Conservation (phyloP, 108 stramenopile genomes). For the Nannochloropsis granulata region DNA sequence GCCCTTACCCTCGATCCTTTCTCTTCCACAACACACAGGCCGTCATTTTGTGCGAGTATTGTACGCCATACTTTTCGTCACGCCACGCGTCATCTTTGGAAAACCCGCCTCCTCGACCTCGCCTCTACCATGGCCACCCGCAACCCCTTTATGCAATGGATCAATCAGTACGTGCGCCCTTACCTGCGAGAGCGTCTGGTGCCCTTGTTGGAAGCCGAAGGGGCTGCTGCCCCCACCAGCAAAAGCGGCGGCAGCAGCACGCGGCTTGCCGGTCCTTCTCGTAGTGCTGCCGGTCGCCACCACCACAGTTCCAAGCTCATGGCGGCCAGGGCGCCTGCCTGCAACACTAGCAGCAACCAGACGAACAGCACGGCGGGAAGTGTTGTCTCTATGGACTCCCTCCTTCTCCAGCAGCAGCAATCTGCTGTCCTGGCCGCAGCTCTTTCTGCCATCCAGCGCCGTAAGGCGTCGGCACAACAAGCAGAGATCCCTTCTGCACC, state of each 20-base stretch:
- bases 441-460: neutral
- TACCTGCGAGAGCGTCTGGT: neutral
- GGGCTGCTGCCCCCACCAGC: too few relatives aligned
- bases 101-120: neutral
- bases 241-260: too few relatives aligned
- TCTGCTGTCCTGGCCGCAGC: neutral
- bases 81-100: neutral
- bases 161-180: neutral
- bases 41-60: too few relatives aligned
- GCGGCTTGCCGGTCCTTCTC: too few relatives aligned
- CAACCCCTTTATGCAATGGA: neutral
- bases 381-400: neutral
- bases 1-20: too few relatives aligned
- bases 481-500: too few relatives aligned
- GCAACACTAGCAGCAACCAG: neutral
- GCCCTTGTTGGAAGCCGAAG: neutral
- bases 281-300: too few relatives aligned
- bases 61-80: too few relatives aligned
- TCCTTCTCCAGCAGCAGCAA: neutral
- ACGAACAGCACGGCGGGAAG: neutral
- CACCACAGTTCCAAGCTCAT: too few relatives aligned
- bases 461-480: neutral
- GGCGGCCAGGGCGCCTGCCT: too few relatives aligned
- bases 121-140: neutral
- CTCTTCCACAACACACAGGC: too few relatives aligned